Evolutionary conservation across 345 rosid species (phyloP), one percentile per base, ranked within the genome.

Genomic region (Citrus hindsii): DNA sequence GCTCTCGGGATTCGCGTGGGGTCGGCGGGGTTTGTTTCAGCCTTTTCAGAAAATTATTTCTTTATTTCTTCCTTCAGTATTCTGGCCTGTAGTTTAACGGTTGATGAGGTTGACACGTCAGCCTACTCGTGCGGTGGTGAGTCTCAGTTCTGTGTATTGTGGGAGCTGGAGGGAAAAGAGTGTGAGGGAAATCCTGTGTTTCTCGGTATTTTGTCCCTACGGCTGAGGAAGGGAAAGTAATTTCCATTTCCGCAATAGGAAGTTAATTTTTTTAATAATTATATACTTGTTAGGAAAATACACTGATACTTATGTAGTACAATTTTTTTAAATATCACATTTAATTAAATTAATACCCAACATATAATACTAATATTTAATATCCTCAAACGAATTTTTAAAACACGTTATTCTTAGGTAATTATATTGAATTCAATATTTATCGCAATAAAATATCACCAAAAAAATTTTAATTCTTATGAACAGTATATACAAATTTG

Each of bases 1-100:
- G 6, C 21, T 81, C 67, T 79, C 25, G 73, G 84, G 55, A 66
- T 84, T 69, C 70, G 83, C 38, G 82, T 85, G 80, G 80, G 82
- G 73, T 79, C 81, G 79, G 82, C 73, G 70, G 46, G 65, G 25
- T 80, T 77, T 51, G 22, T 33, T 56, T 46, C 18, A 2, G 68
- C 28, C 2, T n/a, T 74, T 48, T 60, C 35, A 16, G 35, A 2
- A 27, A 37, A 3, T 68, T 3, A 2, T 0, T 61, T 28, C 2
- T 28, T 28, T 28, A 25, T 62, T 71, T 18, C 30, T 76, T 77
- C 14, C 67, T 25, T 53, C 22, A 42, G 63, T n/a, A 7, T 13
- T 4, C 32, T 77, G 55, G 80, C 84, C 77, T 67, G 69, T 79
- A 51, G 76, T 73, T 84, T 35, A 76, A 77, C 86, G 86, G 88